These are phyloP conservation scores for Acanthamoeba healyi DNA, from an alignment of 208 protist species.

Conservation along the genomic window DNA sequence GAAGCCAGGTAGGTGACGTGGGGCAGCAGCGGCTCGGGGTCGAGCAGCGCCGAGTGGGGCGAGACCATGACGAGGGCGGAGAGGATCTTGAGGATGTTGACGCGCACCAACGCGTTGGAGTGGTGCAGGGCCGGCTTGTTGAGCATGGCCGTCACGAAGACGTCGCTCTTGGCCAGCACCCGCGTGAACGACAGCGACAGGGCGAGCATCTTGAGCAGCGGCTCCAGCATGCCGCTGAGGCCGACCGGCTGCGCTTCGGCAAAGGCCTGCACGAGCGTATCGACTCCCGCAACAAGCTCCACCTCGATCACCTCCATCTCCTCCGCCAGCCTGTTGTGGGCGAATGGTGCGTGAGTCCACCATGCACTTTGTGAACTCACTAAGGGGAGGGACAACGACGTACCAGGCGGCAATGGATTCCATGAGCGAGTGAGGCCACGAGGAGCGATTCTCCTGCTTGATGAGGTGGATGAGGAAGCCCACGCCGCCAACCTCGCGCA, in stretches of 20 bases:
- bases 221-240: slow-evolving; percentile 60
- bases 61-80: not conserved
- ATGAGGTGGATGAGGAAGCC: slow-evolving; percentile 53
- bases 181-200: not conserved
- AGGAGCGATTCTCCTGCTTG: slow-evolving; percentile 31
- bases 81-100: slow-evolving; percentile 64
- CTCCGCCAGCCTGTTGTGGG: not conserved
- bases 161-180: slow-evolving; percentile 23
- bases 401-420: slow-evolving; percentile 54
- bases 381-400: no score
- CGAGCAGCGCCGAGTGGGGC: not conserved
- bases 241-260: slow-evolving; percentile 32
- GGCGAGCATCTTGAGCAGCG: slow-evolving; percentile 52
- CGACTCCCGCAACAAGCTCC: not conserved
- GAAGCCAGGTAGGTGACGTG: slow-evolving; percentile 24
- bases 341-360: not conserved
- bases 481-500: slow-evolving; percentile 20
- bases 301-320: slow-evolving; percentile 7
- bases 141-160: slow-evolving; percentile 19
- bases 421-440: slow-evolving; percentile 60
- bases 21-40: not conserved
- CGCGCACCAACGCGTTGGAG: slow-evolving; percentile 27
- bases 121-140: slow-evolving; percentile 40
- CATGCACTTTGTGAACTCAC: not conserved
- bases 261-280: slow-evolving; percentile 35